phyloP scores from a whole-genome alignment of 176 grass and related monocot genomes.

The Dactylis glomerata region DNA sequence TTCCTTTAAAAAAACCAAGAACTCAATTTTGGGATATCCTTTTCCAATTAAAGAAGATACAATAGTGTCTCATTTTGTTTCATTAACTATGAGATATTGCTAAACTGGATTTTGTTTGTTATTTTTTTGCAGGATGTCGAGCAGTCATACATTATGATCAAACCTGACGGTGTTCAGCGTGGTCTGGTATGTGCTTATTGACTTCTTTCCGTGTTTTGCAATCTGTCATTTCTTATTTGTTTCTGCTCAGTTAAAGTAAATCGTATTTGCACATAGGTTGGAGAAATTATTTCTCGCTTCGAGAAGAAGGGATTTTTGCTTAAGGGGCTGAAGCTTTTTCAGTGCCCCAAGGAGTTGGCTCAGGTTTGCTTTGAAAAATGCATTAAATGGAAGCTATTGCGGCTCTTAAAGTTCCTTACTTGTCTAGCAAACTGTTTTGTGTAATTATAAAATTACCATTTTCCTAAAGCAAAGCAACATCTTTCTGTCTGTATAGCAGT shows the following conservation, averaged over 20 bases:
- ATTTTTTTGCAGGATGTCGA: constrained; percentile 47
- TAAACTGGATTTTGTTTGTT: background rate
- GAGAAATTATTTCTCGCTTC: constrained; percentile 92
- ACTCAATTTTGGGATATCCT: background rate
- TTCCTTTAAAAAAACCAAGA: background rate
- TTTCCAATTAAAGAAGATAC: background rate
- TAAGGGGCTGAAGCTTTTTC: constrained; percentile 90
- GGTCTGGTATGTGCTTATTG: constrained; percentile 46
- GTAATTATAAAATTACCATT: background rate
- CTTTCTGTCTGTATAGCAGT: background rate
- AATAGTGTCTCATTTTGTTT: background rate
- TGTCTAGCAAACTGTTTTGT: background rate
- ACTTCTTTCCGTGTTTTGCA: background rate
- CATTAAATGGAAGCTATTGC: background rate
- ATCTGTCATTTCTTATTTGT: constrained; percentile 29
- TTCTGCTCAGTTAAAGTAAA: constrained; percentile 15
- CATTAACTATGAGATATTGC: background rate
- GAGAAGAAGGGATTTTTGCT: constrained; percentile 98
- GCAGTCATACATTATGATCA: constrained; percentile 93
- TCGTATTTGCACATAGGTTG: constrained; percentile 55
- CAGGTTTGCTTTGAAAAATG: constrained; percentile 58
- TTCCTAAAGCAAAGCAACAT: background rate
- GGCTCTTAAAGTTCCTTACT: background rate
- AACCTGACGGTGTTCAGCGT: constrained; percentile 95
- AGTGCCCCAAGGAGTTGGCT: constrained; percentile 89